These are phyloP conservation scores for Leucocoprinus sp. DNA, from an alignment of 768 basidiomycete species.

Conservation along the genomic window DNA sequence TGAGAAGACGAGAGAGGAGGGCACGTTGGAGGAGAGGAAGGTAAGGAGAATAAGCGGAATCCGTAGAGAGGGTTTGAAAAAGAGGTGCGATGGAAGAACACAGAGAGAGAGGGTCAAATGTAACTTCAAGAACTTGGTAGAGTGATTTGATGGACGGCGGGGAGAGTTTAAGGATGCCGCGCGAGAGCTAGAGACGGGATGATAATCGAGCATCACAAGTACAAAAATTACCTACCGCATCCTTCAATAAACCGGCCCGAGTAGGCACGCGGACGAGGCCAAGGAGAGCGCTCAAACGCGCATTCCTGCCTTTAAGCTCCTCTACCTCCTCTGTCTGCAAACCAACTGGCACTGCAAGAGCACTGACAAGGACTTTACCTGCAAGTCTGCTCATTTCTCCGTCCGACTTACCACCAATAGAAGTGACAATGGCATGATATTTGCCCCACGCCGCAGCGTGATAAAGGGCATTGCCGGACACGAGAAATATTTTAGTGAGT, in stretches of 20 bases:
- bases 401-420: conserved; percentile 65
- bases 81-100: conserved; percentile 74
- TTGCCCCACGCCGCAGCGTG: conserved; percentile 95
- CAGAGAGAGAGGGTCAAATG: conserved; percentile 87
- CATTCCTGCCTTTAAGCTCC: conserved; percentile 52
- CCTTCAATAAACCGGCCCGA: conserved; percentile 74
- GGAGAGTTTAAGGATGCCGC: conserved; percentile 75
- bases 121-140: conserved; percentile 84
- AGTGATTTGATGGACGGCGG: conserved; percentile 67
- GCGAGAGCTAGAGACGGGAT: conserved; percentile 47
- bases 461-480: conserved; percentile 89
- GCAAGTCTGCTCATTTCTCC: conserved; percentile 77
- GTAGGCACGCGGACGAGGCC: conserved; percentile 81
- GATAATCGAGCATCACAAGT: not conserved
- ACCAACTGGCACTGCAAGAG: conserved; percentile 88
- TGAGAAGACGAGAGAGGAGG: conserved; percentile 82
- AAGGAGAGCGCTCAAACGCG: conserved; percentile 77
- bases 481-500: conserved; percentile 92
- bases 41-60: conserved; percentile 68
- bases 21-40: conserved; percentile 87
- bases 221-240: conserved; percentile 55
- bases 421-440: conserved; percentile 67
- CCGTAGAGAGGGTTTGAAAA: conserved; percentile 48
- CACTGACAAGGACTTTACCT: conserved; percentile 85
- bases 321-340: conserved; percentile 39